Evolutionary conservation across 345 rosid genomes (phyloP), one percentile per base, ranked within the genome.

Genomic region (Salix dunnii): DNA sequence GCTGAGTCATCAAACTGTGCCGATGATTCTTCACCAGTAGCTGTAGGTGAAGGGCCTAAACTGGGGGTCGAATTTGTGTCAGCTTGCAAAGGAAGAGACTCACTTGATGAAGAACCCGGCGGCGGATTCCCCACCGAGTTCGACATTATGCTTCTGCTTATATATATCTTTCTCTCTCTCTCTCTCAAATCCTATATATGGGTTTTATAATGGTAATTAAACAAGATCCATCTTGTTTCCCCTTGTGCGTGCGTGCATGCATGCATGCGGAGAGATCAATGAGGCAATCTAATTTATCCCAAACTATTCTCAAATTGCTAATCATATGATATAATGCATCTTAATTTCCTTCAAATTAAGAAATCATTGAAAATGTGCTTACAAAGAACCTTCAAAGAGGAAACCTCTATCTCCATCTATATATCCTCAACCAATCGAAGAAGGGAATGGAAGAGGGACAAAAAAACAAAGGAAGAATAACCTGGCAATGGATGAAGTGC

Each of bases 71-170:
- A 4, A 36, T 33, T 28, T 30, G 20, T 16, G 58, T 51, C n/a
- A 5, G 42, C 16, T 10, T 74, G 78, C 12, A 49, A 31, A 27
- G 81, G 71, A 48, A 30, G 30, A 30, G 18, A 21, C 40, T 27
- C 23, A 27, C 20, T 28, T n/a, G 14, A 12, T 30, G 87, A 79
- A 81, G 87, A 69, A 80, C 76, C 51, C 68, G 88, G 87, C 61
- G 83, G 62, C 28, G 27, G 25, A 25, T 55, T 42, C 35, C 25
- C 82, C 61, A 84, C 88, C 71, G 86, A 86, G 80, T 77, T 70
- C 73, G 89, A 82, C 92, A 87, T 89, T 76, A 23, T 71, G 62
- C 61, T 46, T 49, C 55, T 43, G 69, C 43, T 70, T 38, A 21
- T 1, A 9, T 33, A 58, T 28, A 31, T 14, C 28, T 17, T 46